These are phyloP conservation scores for Casuarina equisetifolia DNA, from an alignment of 306 rosid genomes.

Conservation along the genomic window DNA sequence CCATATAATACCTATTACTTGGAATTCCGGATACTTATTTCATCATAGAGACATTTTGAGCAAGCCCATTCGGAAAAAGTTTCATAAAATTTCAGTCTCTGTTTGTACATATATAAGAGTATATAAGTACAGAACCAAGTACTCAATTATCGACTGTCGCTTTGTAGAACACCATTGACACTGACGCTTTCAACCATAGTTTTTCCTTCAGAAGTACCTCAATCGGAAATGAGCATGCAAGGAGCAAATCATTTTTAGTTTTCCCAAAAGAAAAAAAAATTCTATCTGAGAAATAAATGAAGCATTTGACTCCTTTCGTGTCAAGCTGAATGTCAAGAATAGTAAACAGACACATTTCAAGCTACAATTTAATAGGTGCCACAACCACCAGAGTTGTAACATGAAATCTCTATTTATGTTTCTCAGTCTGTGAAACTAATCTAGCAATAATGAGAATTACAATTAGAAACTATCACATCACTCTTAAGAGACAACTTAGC, in stretches of 20 bases:
- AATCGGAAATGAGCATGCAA: too few species aligned
- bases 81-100: neutral
- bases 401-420: neutral
- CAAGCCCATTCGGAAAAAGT: neutral
- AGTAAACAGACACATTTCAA: neutral
- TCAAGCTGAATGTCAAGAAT: neutral
- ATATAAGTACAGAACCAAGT: neutral
- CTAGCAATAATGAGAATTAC: neutral
- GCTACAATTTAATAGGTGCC: constrained; percentile 2
- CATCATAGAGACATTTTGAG: neutral
- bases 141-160: too few species aligned
- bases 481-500: constrained; percentile 8
- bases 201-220: too few species aligned
- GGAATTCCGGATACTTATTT: neutral
- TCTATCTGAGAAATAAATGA: neutral
- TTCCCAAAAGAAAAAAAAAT: neutral
- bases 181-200: neutral
- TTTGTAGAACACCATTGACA: neutral
- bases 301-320: neutral
- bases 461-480: neutral
- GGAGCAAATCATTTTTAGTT: neutral
- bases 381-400: neutral
- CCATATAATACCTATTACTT: neutral
- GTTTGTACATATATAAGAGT: neutral
- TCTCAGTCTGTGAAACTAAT: neutral